Percentiles rank a stretch among this genome's conserved stretches.
These are phyloP conservation scores for Vitrella brassicaformis DNA, from an alignment of 73 alveolate genomes.

Conservation along the genomic window DNA sequence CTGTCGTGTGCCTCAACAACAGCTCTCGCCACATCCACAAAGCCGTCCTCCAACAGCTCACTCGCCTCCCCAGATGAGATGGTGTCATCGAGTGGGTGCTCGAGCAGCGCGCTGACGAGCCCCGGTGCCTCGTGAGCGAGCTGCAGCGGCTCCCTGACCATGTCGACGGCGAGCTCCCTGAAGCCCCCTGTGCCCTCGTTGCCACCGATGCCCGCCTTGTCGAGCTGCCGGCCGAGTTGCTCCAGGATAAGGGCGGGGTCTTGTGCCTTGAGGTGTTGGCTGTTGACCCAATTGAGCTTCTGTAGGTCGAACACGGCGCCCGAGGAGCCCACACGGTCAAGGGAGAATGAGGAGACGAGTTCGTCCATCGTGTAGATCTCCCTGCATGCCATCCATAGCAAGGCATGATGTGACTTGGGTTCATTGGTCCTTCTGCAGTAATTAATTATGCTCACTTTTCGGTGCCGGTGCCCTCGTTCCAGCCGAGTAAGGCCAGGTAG, in stretches of 20 bases:
- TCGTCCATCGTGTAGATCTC: slow-evolving; percentile 25
- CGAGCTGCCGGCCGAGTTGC: too few species aligned
- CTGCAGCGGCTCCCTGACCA: too few species aligned
- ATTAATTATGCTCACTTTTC: neutral
- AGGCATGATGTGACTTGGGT: neutral
- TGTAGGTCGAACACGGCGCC: neutral
- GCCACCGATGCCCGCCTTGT: too few species aligned
- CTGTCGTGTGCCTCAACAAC: too few species aligned
- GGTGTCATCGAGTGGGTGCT: too few species aligned
- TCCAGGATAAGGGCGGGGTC: too few species aligned
- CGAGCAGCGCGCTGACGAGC: too few species aligned
- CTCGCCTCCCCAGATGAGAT: neutral
- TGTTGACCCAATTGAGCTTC: neutral
- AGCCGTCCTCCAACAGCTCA: neutral
- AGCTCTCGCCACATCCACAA: too few species aligned
- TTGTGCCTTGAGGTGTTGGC: neutral
- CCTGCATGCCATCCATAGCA: neutral
- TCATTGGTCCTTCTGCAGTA: neutral
- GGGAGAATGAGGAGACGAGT: slow-evolving; percentile 9
- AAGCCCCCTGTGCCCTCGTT: too few species aligned
- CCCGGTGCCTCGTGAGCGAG: too few species aligned
- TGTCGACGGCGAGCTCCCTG: too few species aligned
- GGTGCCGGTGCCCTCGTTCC: slow-evolving; percentile 36
- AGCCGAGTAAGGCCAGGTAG: slow-evolving; percentile 31
- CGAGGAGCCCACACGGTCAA: slow-evolving; percentile 20